Evolutionary conservation across 1,284 basidiomycete genomes (phyloP), one percentile per base, ranked within the genome.

Genomic region (Cryptococcus deneoformans): DNA sequence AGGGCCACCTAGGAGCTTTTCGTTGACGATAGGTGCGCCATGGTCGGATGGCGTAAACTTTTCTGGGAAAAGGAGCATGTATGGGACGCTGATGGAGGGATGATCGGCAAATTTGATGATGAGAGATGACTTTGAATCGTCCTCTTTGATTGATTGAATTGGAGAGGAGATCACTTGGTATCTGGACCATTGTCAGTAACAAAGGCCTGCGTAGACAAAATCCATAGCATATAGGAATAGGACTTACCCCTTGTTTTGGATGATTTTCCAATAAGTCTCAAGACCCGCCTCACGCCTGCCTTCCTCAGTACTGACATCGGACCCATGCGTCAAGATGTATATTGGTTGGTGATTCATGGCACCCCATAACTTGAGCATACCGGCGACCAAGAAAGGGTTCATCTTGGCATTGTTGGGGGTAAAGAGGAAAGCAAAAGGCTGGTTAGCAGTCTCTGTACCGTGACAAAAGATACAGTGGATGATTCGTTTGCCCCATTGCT

Each of bases 401-500:
- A 59, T 53, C 2, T 34, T 24, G 10, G 50, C 42, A 20, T 56
- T 59, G n/a, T 52, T 29, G 10, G 57, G 38, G 16, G 60, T 63
- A 46, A 66, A 50, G 36, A 71, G 60, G 55, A 66, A 67, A 2
- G 62, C 69, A 49, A 71, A 61, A 16, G 64, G 61, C n/a, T 56
- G 37, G 16, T 58, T 44, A 9, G 57, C 57, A 8, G 67, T 71
- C 50, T 71, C 69, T 46, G 67, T 69, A 24, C 69, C 69, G 59
- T 71, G 68, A 59, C 69, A 71, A 58, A 66, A 71, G 24, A 69
- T 59, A 50, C 69, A 71, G 54, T 71, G 69, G 39, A 69, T 61
- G 5, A 59, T 60, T 35, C 64, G 62, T 29, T 44, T 56, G 36
- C 69, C 69, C 69, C 69, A 71, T 38, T 59, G 59, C 39, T 64